Base-by-base conservation (phyloP, 208 protist genomes). In the Trypanosoma theileri region DNA sequence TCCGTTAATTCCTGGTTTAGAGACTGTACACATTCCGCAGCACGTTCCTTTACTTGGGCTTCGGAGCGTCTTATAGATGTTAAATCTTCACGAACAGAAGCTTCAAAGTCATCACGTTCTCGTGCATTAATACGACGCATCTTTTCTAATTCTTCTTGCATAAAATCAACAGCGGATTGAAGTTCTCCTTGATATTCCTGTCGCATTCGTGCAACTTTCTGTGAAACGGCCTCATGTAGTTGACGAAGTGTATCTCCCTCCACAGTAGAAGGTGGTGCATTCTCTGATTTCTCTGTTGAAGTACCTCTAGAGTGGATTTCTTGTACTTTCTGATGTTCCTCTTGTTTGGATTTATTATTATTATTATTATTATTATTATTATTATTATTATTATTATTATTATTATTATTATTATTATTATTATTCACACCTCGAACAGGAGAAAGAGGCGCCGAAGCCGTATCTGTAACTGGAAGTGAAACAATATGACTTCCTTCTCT, bases 1-100 rank as follows among this genome's bases (percentile, higher is more conserved):
- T 93, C 84, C 41, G 85, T 84, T 19, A 95, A 72, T 69, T 95
- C 90, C 21, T 69, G 53, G 69, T 95, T 95, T 16, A 95, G 59
- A 14, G 69, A 68, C 67, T 86, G 80, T 56, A 95, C 83, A 60
- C 82, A 84, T n/a, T 83, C 76, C 3, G 90, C 75, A 0, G 90
- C 87, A 54, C 76, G 84, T n/a, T 79, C 73, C 71, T 91, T 92
- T 63, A 95, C 67, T 40, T 75, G 64, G 12, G 83, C 87, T 64
- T 93, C 85, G 0, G 81, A 73, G 12, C 71, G 72, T 10, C 86
- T 84, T 22, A 95, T 77, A 24, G 65, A 67, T 8, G 78, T 79
- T 76, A 95, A 81, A 64, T 90, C 87, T 53, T 95, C 82, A 17
- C 85, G 59, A 50, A 88, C 83, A 58, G 48, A 66, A 16, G 80